These are phyloP conservation scores for Cutaneotrichosporon dermatis DNA, from an alignment of 1,284 basidiomycete genomes.

Conservation along the genomic window DNA sequence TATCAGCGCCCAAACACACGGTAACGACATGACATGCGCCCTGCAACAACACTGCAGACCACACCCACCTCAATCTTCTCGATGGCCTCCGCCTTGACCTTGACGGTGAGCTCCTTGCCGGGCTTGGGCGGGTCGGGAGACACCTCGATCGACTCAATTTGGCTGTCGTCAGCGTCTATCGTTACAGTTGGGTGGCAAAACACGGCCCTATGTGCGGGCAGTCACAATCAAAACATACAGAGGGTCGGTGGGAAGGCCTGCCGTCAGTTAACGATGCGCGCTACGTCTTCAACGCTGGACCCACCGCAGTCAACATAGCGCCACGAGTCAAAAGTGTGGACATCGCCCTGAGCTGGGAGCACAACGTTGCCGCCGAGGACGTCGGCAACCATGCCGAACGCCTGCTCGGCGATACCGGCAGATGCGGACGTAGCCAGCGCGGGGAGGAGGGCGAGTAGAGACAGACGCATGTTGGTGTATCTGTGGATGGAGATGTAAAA, in stretches of 20 bases:
- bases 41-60: too few relatives aligned
- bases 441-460: conserved; percentile 25
- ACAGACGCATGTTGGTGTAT: conserved; percentile 23
- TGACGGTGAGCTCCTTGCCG: conserved; percentile 72
- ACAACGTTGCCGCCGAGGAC: conserved; percentile 22
- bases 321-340: conserved; percentile 44
- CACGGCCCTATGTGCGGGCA: background rate
- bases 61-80: conserved; percentile 60
- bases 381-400: conserved; percentile 29
- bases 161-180: conserved; percentile 26
- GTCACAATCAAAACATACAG: conserved; percentile 30
- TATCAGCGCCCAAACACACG: background rate
- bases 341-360: conserved; percentile 21
- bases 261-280: background rate
- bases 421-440: conserved; percentile 22
- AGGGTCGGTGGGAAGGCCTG: conserved; percentile 45
- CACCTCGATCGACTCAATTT: conserved; percentile 57
- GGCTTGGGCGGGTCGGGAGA: conserved; percentile 42
- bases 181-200: background rate
- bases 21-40: too few relatives aligned
- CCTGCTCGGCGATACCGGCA: conserved; percentile 28
- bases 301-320: conserved; percentile 48
- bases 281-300: conserved; percentile 11
- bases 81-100: conserved; percentile 60
- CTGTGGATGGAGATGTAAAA: conserved; percentile 2